Conservation (phyloP, 2,329 filamentous ascomycete species). For the Claviceps africana region DNA sequence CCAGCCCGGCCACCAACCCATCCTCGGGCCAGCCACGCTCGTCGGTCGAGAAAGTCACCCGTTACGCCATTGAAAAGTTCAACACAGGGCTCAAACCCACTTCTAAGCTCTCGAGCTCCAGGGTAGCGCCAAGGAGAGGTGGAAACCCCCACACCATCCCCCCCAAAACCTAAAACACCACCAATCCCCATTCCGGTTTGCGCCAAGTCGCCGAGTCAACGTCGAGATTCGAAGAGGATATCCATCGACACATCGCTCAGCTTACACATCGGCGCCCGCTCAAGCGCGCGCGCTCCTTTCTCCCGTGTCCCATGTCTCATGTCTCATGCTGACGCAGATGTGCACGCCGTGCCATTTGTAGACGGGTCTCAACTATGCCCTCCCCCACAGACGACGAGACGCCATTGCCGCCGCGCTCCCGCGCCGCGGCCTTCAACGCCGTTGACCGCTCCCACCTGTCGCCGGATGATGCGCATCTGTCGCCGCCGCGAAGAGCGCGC, state of each 20-base stretch:
- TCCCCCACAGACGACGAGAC: conserved; percentile 26
- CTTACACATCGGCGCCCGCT: background rate
- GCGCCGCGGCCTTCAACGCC: conserved; percentile 16
- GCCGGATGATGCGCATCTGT: conserved; percentile 71
- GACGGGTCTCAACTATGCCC: conserved; percentile 14
- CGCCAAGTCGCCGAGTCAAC: too few relatives aligned
- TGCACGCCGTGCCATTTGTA: background rate
- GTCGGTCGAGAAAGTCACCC: too few relatives aligned
- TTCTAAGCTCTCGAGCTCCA: background rate
- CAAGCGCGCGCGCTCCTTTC: background rate
- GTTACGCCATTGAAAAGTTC: too few relatives aligned
- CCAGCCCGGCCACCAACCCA: background rate
- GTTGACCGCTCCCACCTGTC: conserved; percentile 56
- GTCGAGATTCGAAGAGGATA: too few relatives aligned
- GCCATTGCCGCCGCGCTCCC: conserved; percentile 20
- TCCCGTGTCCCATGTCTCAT: too few relatives aligned
- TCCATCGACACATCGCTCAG: background rate
- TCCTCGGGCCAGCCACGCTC: background rate
- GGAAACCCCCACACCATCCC: too few relatives aligned
- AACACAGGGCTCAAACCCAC: too few relatives aligned
- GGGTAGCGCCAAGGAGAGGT: background rate
- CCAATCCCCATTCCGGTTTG: too few relatives aligned
- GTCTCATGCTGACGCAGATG: background rate
- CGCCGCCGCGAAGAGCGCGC: conserved; percentile 40
- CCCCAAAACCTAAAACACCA: too few relatives aligned